These are phyloP conservation scores for Ophiocordyceps camponoti-rufipedis DNA, from an alignment of 2,329 filamentous ascomycete genomes.

Conservation along the genomic window DNA sequence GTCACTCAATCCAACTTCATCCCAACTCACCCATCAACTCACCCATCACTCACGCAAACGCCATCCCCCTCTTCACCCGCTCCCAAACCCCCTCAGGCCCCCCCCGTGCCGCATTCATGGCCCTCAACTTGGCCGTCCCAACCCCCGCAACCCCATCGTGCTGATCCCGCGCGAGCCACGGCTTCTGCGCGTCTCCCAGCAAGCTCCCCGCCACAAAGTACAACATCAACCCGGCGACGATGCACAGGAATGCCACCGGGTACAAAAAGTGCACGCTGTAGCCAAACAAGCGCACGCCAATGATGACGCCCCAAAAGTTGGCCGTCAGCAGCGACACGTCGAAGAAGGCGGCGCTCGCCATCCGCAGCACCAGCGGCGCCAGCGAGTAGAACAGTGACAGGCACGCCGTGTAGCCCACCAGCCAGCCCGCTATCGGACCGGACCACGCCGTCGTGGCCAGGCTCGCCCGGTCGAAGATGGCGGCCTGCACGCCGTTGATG, in stretches of 20 bases:
- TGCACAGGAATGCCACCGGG: constrained; percentile 85
- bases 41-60: too few relatives aligned
- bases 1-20: too few relatives aligned
- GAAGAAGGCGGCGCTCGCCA: constrained; percentile 85
- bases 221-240: constrained; percentile 66
- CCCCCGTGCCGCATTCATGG: constrained; percentile 34
- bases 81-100: background rate
- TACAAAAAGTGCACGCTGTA: constrained; percentile 75
- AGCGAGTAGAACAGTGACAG: constrained; percentile 75
- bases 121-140: constrained; percentile 70
- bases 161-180: constrained; percentile 82
- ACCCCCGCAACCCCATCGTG: constrained; percentile 62
- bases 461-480: constrained; percentile 63
- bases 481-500: constrained; percentile 82
- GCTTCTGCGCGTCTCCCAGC: constrained; percentile 79
- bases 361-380: constrained; percentile 73
- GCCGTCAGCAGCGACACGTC: constrained; percentile 87
- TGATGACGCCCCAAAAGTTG: constrained; percentile 94
- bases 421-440: constrained; percentile 48
- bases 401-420: constrained; percentile 77
- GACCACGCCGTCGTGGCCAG: constrained; percentile 5
- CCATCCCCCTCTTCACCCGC: background rate
- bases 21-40: too few relatives aligned
- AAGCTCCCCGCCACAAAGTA: constrained; percentile 77
- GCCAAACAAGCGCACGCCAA: constrained; percentile 75